Base-by-base conservation (phyloP, 75 land plant species). In the Ceratopteris richardii region DNA sequence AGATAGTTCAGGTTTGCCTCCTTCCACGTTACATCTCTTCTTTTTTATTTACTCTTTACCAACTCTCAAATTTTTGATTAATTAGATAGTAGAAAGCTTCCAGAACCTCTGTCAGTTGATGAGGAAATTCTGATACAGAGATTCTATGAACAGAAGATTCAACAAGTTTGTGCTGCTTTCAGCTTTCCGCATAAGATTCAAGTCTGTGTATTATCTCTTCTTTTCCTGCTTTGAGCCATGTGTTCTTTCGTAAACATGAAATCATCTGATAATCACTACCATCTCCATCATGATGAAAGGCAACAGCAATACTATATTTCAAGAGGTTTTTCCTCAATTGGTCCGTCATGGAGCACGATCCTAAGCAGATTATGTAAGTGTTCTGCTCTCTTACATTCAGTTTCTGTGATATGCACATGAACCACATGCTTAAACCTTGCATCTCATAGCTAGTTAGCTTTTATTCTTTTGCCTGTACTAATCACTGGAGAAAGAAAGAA, bases 261-360 rank as follows among this genome's bases (percentile, higher is more conserved):
- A 7, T 51, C 31, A 9, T 7, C 18, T 48, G 27, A 7, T 43
- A 17, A 26, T 3, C 3, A 1, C 17, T 4, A 17, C 44, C 5
- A 44, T 20, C 9, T 61, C n/a, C 3, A 18, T 43, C 26, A 22
- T 65, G 26, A 30, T 33, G 75, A 63, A 78, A 89, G 96, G 96
- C 83, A 61, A 93, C 98, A 33, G 90, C 98, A 37, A 70, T 93
- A 17, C 60, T 85, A 29, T 93, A 89, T 60, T 93, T 89, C 60
- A 93, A 89, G 58, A 80, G 96, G 30, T 93, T 93, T 66, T 93
- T 90, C 70, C 62, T 89, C 58, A 70, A 72, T 31, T 86, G 95
- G 95, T 93, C 96, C 13, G 96, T 93, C 40, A 93, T 93, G 98
- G 81, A 93, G 76, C 98, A 85, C 52, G 86, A 93, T 59, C 98